These are phyloP conservation scores for Poronia punctata DNA, from an alignment of 495 filamentous ascomycete genomes.

Conservation along the genomic window DNA sequence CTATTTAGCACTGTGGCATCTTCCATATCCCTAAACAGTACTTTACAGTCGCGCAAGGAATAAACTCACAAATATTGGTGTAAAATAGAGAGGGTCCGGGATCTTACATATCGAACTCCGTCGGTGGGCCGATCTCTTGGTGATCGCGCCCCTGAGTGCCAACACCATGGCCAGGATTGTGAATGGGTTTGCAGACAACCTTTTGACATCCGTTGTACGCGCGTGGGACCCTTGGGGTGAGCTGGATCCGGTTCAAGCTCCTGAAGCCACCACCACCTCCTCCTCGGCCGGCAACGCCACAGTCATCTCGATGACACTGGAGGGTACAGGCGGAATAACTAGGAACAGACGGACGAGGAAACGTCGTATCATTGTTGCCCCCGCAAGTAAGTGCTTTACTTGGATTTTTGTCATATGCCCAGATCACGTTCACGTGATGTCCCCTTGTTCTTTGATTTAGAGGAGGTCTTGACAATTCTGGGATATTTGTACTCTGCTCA, in stretches of 20 bases:
- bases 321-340: background rate
- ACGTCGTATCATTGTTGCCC: constrained; percentile 55
- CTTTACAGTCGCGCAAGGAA: background rate
- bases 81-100: constrained; percentile 41
- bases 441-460: too few species aligned
- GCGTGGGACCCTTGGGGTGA: constrained; percentile 77
- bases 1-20: too few species aligned
- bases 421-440: too few species aligned
- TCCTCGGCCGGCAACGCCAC: background rate
- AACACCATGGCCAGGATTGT: constrained; percentile 77
- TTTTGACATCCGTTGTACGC: constrained; percentile 65
- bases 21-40: background rate
- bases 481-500: too few species aligned
- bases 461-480: too few species aligned
- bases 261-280: background rate
- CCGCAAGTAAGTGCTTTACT: constrained; percentile 24
- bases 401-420: too few species aligned
- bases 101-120: constrained; percentile 85
- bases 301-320: background rate
- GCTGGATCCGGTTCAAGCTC: constrained; percentile 48
- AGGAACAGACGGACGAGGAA: constrained; percentile 17
- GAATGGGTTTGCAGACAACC: constrained; percentile 57
- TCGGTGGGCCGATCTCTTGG: constrained; percentile 64
- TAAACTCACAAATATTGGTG: constrained; percentile 1
- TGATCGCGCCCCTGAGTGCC: constrained; percentile 69